Percentiles rank a stretch among this genome's conserved stretches.
phyloP scores from a whole-genome alignment of 1,284 basidiomycete genomes.

The Earliella scabrosa region DNA sequence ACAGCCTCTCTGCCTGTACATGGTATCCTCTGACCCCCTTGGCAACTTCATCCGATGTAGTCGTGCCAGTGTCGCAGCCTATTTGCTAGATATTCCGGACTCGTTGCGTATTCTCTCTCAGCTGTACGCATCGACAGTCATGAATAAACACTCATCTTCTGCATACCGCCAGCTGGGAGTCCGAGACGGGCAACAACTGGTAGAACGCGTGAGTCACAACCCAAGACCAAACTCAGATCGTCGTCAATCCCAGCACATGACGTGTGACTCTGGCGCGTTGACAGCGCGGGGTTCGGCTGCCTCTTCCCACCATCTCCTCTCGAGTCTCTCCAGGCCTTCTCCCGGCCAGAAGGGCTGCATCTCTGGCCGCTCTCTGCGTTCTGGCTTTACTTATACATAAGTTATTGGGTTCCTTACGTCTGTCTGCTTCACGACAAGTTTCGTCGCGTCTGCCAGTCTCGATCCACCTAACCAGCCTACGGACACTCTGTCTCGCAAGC shows the following conservation, averaged over 20 bases:
- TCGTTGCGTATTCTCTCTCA: too few relatives aligned
- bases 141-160: too few relatives aligned
- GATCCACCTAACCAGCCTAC: too few relatives aligned
- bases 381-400: slow-evolving; percentile 1
- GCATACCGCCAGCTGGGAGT: too few relatives aligned
- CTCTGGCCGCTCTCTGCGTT: neutral
- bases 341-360: neutral
- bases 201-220: neutral
- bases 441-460: neutral
- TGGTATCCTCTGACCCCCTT: too few relatives aligned
- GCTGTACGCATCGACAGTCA: too few relatives aligned
- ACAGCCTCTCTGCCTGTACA: too few relatives aligned
- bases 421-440: neutral
- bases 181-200: too few relatives aligned
- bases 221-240: neutral
- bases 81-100: too few relatives aligned
- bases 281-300: neutral
- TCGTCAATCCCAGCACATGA: neutral
- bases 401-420: neutral
- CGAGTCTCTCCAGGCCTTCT: neutral
- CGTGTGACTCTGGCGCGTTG: neutral
- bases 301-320: neutral
- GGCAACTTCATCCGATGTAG: too few relatives aligned
- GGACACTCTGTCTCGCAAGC: too few relatives aligned
- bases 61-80: too few relatives aligned